A percentile compares a stretch with the other conserved stretches of the same genome.
Conservation (phyloP, 306 rosid genomes). For the Quercus agrifolia region DNA sequence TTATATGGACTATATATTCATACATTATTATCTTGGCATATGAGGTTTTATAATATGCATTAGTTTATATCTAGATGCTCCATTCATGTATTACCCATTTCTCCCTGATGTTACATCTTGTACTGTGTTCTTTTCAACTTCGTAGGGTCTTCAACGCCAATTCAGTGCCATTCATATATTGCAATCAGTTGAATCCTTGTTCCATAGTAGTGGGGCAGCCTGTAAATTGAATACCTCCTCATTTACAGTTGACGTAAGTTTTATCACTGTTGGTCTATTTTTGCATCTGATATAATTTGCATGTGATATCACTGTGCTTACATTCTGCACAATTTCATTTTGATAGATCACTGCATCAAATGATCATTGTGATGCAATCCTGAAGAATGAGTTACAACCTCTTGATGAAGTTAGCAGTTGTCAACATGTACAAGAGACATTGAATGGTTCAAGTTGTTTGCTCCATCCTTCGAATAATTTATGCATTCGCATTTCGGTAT, state of each 20-base stretch:
- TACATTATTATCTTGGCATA: neutral
- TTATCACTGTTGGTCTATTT: conserved; percentile 6
- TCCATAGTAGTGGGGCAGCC: conserved; percentile 43
- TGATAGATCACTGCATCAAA: conserved; percentile 49
- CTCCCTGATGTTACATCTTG: conserved; percentile 16
- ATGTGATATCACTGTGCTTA: conserved; percentile 12
- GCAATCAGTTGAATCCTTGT: conserved; percentile 56
- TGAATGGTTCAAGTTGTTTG: conserved; percentile 28
- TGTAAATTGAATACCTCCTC: conserved; percentile 66
- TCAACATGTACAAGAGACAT: conserved; percentile 28
- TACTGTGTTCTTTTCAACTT: conserved; percentile 18
- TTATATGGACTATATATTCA: neutral
- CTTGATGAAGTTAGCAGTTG: conserved; percentile 23
- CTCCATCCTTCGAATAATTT: conserved; percentile 28
- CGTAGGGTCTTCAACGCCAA: conserved; percentile 61
- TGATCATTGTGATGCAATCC: conserved; percentile 47
- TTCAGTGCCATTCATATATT: conserved; percentile 67
- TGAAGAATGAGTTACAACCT: conserved; percentile 40
- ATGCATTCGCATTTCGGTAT: conserved; percentile 58
- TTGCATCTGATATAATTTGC: conserved; percentile 4
- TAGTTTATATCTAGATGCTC: neutral
- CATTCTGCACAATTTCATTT: conserved; percentile 16
- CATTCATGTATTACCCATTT: neutral
- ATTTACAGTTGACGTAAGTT: conserved; percentile 70
- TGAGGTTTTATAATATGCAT: conserved; percentile 1